phyloP scores from a whole-genome alignment of 2,329 filamentous ascomycete species.

The Cytospora piceicola region DNA sequence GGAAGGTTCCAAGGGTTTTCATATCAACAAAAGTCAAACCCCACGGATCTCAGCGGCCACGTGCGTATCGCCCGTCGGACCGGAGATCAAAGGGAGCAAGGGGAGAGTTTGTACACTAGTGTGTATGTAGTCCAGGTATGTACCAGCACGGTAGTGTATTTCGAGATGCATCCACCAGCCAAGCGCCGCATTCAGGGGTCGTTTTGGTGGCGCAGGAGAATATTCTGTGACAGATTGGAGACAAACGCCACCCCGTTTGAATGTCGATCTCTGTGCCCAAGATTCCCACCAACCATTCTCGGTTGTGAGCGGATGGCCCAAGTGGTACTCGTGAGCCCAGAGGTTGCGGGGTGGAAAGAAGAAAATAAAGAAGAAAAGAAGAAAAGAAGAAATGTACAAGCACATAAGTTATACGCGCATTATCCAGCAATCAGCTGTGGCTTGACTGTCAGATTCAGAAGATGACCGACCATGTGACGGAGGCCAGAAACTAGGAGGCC shows the following conservation, averaged over 20 bases:
- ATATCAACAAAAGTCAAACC: too few species aligned
- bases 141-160: neutral
- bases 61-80: neutral
- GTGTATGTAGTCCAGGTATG: too few species aligned
- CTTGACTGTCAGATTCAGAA: neutral
- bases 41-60: neutral
- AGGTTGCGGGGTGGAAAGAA: neutral
- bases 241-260: constrained; percentile 27
- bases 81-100: neutral
- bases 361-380: neutral
- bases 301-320: neutral
- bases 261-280: constrained; percentile 16
- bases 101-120: too few species aligned
- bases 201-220: neutral
- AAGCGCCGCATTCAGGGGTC: neutral
- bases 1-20: neutral
- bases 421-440: constrained; percentile 1
- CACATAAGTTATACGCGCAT: neutral
- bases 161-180: neutral
- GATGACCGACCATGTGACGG: neutral
- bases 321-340: neutral
- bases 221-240: constrained; percentile 30
- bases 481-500: neutral
- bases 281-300: constrained; percentile 1
- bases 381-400: neutral